Percentiles rank a stretch among this genome's conserved stretches.
Conservation (phyloP, 805 yeast species). For the Kodamaea hsintzibuensis region DNA sequence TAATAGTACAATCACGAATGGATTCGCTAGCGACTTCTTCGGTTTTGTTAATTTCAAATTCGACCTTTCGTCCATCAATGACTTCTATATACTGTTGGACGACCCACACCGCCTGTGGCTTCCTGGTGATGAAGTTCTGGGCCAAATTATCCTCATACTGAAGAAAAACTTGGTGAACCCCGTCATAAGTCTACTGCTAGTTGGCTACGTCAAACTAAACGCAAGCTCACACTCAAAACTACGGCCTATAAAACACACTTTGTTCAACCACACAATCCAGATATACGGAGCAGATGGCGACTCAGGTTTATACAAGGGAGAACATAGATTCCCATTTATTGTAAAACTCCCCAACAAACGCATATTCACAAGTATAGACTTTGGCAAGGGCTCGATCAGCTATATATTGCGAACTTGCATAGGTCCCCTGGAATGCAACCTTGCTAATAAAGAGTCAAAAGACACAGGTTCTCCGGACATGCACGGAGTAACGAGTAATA, state of each 20-base stretch:
- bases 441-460: conserved; percentile 3
- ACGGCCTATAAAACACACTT: conserved; percentile 49
- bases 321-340: conserved; percentile 84
- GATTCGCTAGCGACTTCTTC: background rate
- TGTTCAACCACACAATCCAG: conserved; percentile 60
- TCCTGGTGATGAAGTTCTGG: conserved; percentile 78
- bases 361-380: conserved; percentile 71
- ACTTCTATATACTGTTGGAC: conserved; percentile 68
- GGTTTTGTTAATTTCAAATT: conserved; percentile 19
- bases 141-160: conserved; percentile 58
- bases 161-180: conserved; percentile 57
- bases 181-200: conserved; percentile 51
- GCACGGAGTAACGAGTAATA: background rate
- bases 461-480: background rate
- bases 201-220: conserved; percentile 59
- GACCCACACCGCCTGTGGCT: conserved; percentile 74
- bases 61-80: conserved; percentile 40
- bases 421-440: conserved; percentile 14
- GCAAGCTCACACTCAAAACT: conserved; percentile 53
- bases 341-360: conserved; percentile 76
- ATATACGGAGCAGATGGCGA: conserved; percentile 48
- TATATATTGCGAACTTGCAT: conserved; percentile 61
- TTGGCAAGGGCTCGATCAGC: conserved; percentile 81
- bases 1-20: background rate
- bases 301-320: conserved; percentile 69